These are phyloP conservation scores for Sclerotinia minor DNA, from an alignment of 2,329 filamentous ascomycete genomes.

Conservation along the genomic window DNA sequence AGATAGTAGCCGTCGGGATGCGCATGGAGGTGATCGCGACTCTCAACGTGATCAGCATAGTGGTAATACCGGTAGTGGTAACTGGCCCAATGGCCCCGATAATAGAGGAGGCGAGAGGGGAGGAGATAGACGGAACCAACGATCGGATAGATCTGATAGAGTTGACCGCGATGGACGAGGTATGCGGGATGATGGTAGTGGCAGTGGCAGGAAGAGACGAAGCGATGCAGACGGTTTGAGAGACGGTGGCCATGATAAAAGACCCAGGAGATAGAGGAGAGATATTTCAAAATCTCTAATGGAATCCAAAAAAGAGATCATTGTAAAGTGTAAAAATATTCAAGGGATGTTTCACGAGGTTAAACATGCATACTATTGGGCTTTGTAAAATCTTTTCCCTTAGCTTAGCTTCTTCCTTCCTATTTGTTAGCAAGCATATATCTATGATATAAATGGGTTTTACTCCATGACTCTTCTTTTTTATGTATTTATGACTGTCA, in stretches of 20 bases:
- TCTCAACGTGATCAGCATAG: conserved; percentile 17
- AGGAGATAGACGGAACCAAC: conserved; percentile 30
- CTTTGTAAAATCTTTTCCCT: conserved; percentile 1
- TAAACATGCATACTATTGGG: conserved; percentile 19
- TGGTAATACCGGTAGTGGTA: conserved; percentile 7
- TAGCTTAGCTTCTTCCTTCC: neutral
- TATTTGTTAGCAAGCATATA: neutral
- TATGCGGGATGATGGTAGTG: conserved; percentile 31
- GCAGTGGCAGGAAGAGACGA: conserved; percentile 38
- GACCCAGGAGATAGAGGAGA: conserved; percentile 33
- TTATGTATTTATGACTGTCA: neutral
- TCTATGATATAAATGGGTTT: conserved; percentile 1
- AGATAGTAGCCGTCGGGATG: conserved; percentile 28
- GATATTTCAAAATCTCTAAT: conserved; percentile 12
- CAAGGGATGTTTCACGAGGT: neutral
- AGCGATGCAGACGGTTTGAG: conserved; percentile 37
- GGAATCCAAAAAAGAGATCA: neutral
- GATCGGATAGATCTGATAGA: conserved; percentile 27
- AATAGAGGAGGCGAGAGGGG: conserved; percentile 31
- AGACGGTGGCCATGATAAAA: conserved; percentile 41
- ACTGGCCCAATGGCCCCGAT: conserved; percentile 19
- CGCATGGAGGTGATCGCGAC: conserved; percentile 22
- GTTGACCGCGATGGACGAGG: conserved; percentile 36
- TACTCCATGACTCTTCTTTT: neutral
- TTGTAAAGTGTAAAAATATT: conserved; percentile 19